phyloP scores from a whole-genome alignment of 2,329 filamentous ascomycete genomes.

The Colletotrichum sp. region DNA sequence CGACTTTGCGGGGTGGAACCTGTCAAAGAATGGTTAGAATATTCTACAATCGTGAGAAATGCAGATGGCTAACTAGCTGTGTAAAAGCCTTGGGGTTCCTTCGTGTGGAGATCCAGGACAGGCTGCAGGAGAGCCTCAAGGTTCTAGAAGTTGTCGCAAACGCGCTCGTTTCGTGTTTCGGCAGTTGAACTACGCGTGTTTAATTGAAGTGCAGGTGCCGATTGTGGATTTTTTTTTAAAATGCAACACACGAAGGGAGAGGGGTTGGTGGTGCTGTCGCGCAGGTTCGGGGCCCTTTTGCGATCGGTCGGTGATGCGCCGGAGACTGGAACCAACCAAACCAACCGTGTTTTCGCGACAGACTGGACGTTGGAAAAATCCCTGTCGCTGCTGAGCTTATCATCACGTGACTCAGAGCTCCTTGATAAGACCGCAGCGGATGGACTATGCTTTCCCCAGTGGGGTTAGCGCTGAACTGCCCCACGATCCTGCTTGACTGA shows the following conservation, averaged over 20 bases:
- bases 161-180: not conserved
- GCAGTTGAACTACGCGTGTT: not conserved
- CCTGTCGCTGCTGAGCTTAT: not conserved
- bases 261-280: conserved; percentile 1
- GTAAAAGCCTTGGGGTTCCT: not conserved
- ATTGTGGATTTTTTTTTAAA: not conserved
- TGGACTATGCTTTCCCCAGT: not conserved
- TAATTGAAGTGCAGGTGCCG: not conserved
- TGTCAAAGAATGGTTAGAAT: not conserved
- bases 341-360: conserved; percentile 20
- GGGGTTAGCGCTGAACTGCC: not conserved
- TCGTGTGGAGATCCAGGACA: not conserved
- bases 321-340: not conserved
- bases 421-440: not conserved
- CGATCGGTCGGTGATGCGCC: conserved; percentile 15
- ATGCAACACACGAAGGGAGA: not conserved
- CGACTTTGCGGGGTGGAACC: not conserved
- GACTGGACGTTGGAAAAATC: conserved; percentile 10
- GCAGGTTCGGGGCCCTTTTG: conserved; percentile 14
- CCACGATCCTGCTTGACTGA: not conserved
- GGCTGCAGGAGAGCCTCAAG: not conserved
- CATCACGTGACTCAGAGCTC: not conserved
- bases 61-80: not conserved
- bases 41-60: not conserved
- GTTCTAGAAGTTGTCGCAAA: not conserved